Percentiles rank a stretch among this genome's conserved stretches.
Conservation (phyloP, 2,329 filamentous ascomycete genomes). For the Podosphaera fusca region DNA sequence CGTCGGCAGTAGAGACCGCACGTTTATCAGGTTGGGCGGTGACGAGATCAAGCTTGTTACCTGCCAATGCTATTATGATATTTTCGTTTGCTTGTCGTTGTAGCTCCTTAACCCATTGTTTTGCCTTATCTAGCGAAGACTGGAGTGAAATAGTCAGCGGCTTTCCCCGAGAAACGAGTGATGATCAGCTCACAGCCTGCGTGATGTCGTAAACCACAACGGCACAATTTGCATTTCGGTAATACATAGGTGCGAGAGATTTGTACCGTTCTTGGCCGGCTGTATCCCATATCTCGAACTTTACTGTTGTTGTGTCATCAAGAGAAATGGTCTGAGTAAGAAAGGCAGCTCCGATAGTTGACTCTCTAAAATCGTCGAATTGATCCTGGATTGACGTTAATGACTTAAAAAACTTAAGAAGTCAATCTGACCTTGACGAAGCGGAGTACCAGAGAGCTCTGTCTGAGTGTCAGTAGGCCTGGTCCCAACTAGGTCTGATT, state of each 20-base stretch:
- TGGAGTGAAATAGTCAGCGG: slow-evolving; percentile 19
- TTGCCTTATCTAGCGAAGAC: slow-evolving; percentile 95
- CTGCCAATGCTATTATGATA: slow-evolving; percentile 93
- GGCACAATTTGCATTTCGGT: slow-evolving; percentile 96
- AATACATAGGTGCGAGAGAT: slow-evolving; percentile 98
- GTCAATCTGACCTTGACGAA: slow-evolving; percentile 69
- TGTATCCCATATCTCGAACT: slow-evolving; percentile 99
- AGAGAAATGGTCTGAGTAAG: slow-evolving; percentile 96
- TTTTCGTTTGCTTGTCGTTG: slow-evolving; percentile 98
- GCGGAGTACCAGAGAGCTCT: slow-evolving; percentile 93
- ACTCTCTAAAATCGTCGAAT: slow-evolving; percentile 51
- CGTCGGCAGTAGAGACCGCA: slow-evolving; percentile 69
- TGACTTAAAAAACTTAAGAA: neutral
- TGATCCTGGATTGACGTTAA: slow-evolving; percentile 43
- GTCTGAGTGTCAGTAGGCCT: slow-evolving; percentile 8
- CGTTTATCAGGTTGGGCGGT: slow-evolving; percentile 89
- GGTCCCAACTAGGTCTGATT: neutral
- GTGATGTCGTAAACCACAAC: slow-evolving; percentile 99
- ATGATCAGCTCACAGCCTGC: slow-evolving; percentile 48
- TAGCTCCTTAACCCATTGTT: slow-evolving; percentile 96
- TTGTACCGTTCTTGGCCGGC: slow-evolving; percentile 98
- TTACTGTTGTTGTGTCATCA: slow-evolving; percentile 94
- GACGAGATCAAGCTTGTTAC: slow-evolving; percentile 94
- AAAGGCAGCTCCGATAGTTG: slow-evolving; percentile 54
- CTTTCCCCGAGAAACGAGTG: neutral